Evolutionary conservation across 768 basidiomycete genomes (phyloP), one percentile per base, ranked within the genome.

Genomic region (Cubamyces sp.): DNA sequence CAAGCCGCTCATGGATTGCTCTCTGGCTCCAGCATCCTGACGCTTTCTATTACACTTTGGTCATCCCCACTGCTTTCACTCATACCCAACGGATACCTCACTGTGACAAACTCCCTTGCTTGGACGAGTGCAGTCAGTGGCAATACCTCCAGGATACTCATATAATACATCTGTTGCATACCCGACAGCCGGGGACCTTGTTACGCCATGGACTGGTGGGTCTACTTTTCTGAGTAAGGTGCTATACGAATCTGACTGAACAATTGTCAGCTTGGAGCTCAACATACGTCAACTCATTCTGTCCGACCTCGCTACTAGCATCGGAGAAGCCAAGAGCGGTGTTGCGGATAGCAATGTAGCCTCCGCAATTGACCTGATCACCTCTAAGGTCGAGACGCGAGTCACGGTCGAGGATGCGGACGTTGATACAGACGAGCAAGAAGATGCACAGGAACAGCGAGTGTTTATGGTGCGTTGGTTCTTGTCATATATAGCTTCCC

Each of bases 211-310:
- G 66, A 67, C 54, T 65, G 61, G 66, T 67, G 4, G 15, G 56
- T 19, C 21, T 23, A n/a, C 14, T 23, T n/a, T n/a, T n/a, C 19
- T 21, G 18, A 14, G 30, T 6, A 3, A 1, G 4, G 3, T 18
- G 1, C 11, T 4, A 8, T 3, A n/a, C 5, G 12, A 16, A 14
- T n/a, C 64, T 64, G 46, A 66, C 3, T 5, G 3, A 11, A 34
- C 11, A 34, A 34, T 1, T 28, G 18, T 3, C 45, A 93, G 91
- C 71, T 77, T 94, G 18, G 92, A 94, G 71, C 74, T 94, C 21
- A 87, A 91, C 71, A 86, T 92, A 54, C 87, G 86, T 63, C 90
- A 91, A 66, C 81, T 81, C 60, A 88, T 94, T 62, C 73, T 93
- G 21, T 82, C 86, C 25, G 91, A 94, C 75, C 81, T 94, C 58